These are phyloP conservation scores for Saccharum hybrid DNA, from an alignment of 202 grass and related monocot genomes.

Conservation along the genomic window DNA sequence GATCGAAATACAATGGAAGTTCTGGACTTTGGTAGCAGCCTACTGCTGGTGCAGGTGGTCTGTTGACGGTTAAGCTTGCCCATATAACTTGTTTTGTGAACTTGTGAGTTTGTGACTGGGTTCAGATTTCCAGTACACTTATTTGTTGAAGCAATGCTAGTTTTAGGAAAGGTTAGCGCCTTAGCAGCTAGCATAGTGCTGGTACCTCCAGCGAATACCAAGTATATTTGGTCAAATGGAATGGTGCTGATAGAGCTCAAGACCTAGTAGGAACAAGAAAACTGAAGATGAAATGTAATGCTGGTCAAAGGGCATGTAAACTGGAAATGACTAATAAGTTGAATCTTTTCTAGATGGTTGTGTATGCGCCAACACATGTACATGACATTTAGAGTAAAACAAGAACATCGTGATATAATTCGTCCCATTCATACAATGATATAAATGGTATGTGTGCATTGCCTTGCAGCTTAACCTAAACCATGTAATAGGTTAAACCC, in stretches of 20 bases:
- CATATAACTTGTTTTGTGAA: too few species aligned
- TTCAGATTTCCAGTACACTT: background rate
- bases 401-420: slow-evolving; percentile 22
- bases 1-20: background rate
- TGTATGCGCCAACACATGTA: background rate
- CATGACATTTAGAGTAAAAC: background rate
- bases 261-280: background rate
- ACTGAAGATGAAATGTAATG: background rate
- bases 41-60: too few species aligned
- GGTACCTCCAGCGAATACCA: background rate
- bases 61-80: background rate
- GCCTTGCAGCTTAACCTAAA: slow-evolving; percentile 19
- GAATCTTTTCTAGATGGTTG: background rate
- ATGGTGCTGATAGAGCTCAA: background rate
- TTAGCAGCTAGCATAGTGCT: background rate
- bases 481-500: slow-evolving; percentile 27
- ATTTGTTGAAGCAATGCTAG: background rate
- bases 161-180: background rate
- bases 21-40: background rate
- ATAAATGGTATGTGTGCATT: background rate
- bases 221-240: background rate
- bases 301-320: background rate
- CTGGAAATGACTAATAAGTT: background rate
- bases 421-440: background rate
- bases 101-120: background rate